These are phyloP conservation scores for Amphirosellinia nigrospora DNA, from an alignment of 495 filamentous ascomycete genomes.

Conservation along the genomic window DNA sequence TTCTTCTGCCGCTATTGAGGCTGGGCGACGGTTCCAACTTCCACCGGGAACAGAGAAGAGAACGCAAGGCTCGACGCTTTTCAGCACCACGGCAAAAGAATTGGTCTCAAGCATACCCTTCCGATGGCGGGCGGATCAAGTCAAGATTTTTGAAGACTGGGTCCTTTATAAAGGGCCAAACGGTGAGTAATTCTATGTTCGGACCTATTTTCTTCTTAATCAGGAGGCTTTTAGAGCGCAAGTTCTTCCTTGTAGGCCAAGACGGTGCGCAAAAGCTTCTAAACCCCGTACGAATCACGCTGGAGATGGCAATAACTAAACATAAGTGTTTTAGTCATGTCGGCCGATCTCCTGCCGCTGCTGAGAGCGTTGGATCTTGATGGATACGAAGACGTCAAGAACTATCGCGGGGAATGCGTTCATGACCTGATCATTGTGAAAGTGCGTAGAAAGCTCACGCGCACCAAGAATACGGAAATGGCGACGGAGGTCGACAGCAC, in stretches of 20 bases:
- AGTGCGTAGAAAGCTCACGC: conserved; percentile 5
- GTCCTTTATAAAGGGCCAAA: not conserved
- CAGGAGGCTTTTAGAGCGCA: no score
- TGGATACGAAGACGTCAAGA: conserved; percentile 15
- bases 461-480: not conserved
- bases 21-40: not conserved
- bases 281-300: no score
- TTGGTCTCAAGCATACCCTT: conserved; percentile 5
- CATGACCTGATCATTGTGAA: conserved; percentile 9
- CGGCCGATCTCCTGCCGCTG: conserved; percentile 7
- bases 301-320: no score
- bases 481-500: not conserved
- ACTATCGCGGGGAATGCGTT: not conserved
- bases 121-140: conserved; percentile 1
- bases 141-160: conserved; percentile 9
- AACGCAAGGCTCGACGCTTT: conserved; percentile 3
- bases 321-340: no score
- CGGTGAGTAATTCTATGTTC: no score
- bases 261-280: no score
- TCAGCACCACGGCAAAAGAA: conserved; percentile 1
- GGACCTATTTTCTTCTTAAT: no score
- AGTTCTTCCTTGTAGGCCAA: no score
- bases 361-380: conserved; percentile 12
- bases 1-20: not conserved
- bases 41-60: not conserved